phyloP scores from a whole-genome alignment of 805 yeast species.

The Ogataea sp. region DNA sequence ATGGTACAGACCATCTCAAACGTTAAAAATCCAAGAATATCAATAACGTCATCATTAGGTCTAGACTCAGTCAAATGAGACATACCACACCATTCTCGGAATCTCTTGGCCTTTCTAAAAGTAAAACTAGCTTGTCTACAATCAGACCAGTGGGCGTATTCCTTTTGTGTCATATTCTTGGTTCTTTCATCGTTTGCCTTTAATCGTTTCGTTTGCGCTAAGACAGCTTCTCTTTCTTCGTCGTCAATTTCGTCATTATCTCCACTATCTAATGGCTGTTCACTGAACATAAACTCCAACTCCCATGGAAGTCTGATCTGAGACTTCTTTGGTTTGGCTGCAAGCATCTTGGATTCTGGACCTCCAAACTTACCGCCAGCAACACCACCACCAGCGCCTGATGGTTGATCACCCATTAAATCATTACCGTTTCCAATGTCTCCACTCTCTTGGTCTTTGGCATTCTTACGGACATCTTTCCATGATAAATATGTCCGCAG shows the following conservation, averaged over 20 bases:
- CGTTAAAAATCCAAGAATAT: constrained; percentile 88
- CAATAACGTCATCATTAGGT: constrained; percentile 95
- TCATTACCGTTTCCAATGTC: constrained; percentile 30
- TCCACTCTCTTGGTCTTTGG: constrained; percentile 51
- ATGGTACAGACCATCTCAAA: constrained; percentile 94
- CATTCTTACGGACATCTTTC: constrained; percentile 90
- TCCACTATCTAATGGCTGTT: constrained; percentile 72
- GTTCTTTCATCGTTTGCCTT: constrained; percentile 94
- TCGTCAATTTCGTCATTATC: constrained; percentile 59
- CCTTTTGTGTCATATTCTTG: constrained; percentile 88
- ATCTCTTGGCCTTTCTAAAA: constrained; percentile 86
- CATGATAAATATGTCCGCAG: constrained; percentile 86
- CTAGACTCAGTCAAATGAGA: constrained; percentile 76
- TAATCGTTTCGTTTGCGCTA: constrained; percentile 80
- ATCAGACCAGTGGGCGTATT: constrained; percentile 98
- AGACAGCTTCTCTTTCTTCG: constrained; percentile 81
- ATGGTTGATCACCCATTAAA: constrained; percentile 21
- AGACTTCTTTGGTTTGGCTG: constrained; percentile 61
- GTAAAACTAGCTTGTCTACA: constrained; percentile 97
- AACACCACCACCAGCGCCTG: constrained; percentile 14
- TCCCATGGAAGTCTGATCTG: constrained; percentile 93
- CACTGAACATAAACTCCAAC: constrained; percentile 84
- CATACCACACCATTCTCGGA: constrained; percentile 94
- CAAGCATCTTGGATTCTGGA: constrained; percentile 33
- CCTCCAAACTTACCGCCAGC: constrained; percentile 28